Evolutionary conservation across 441 rosid genomes (phyloP), one percentile per base, ranked within the genome.

Genomic region (Eruca vesicaria): DNA sequence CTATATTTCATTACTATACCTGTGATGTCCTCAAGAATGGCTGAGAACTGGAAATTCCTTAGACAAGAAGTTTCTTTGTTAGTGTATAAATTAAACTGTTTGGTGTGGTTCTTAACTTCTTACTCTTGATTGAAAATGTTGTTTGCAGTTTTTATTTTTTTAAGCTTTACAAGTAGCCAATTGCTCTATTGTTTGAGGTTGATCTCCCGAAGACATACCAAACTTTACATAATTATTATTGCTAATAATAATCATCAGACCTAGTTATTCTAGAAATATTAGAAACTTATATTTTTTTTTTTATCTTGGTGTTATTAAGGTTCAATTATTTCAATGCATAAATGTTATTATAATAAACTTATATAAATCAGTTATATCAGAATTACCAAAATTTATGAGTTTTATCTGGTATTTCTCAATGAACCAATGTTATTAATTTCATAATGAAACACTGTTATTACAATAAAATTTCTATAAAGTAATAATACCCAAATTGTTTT

Each of bases 11-110:
- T n/a, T n/a, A n/a, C n/a, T n/a, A n/a, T n/a, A n/a, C n/a, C n/a
- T n/a, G n/a, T n/a, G n/a, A 85, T 78, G 87, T 91, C 19, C 66
- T 69, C 75, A 82, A 83, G 76, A 91, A 91, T 78, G 89, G 85
- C 71, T 76, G 33, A 76, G 26, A 1, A 23, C 26, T 23, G 26
- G 26, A 38, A 45, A 36, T 45, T 59, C 36, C 21, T 11, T 74
- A 62, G 41, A 48, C 11, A 48, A 45, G 62, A 59, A 59, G 72
- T 59, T 74, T 60, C 55, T 66, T 67, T 53, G 61, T 59, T 15
- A 31, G 19, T 74, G 11, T 74, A 66, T 59, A 59, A 58, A 74
- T 66, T 58, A 74, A 48, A 23, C 26, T 23, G 26, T 23, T 23
- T 23, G 26, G 26, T 23, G 26, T 23, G 26, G 26, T 23, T 23